phyloP scores from a whole-genome alignment of 1,139 yeast species.

The Yamadazyma diospyri region DNA sequence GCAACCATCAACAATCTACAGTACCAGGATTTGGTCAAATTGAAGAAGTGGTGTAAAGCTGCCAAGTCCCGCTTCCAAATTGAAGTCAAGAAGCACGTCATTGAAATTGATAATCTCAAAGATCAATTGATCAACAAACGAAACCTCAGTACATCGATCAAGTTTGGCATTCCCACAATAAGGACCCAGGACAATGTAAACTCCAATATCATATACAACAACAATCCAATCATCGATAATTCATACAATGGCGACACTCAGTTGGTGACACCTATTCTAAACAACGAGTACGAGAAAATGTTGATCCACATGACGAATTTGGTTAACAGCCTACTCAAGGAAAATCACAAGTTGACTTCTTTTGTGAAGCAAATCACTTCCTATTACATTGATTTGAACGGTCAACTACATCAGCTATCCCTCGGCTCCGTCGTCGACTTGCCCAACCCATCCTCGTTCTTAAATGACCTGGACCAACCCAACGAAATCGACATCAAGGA shows the following conservation, averaged over 20 bases:
- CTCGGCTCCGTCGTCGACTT: constrained; percentile 15
- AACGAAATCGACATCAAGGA: constrained; percentile 22
- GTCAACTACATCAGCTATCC: constrained; percentile 19
- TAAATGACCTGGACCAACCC: constrained; percentile 9
- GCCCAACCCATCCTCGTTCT: constrained; percentile 34
- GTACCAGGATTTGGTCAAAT: constrained; percentile 25
- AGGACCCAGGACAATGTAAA: constrained; percentile 10
- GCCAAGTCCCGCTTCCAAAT: constrained; percentile 36
- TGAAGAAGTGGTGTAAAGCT: constrained; percentile 29
- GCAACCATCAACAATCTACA: constrained; percentile 26
- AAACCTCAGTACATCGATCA: constrained; percentile 29
- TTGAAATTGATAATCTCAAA: constrained; percentile 36
- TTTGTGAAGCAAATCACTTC: constrained; percentile 29
- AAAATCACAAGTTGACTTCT: constrained; percentile 36
- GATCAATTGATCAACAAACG: constrained; percentile 37
- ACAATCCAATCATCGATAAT: constrained; percentile 27
- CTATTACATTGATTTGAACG: constrained; percentile 21
- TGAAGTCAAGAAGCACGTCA: constrained; percentile 37
- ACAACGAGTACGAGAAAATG: constrained; percentile 35
- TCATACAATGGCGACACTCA: constrained; percentile 20
- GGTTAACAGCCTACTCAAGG: constrained; percentile 37
- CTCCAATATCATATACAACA: constrained; percentile 29
- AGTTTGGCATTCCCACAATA: constrained; percentile 18
- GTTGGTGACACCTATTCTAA: constrained; percentile 19
- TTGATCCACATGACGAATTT: constrained; percentile 36